Base-by-base conservation (phyloP, 257 asterid species). In the Eucommia ulmoides region DNA sequence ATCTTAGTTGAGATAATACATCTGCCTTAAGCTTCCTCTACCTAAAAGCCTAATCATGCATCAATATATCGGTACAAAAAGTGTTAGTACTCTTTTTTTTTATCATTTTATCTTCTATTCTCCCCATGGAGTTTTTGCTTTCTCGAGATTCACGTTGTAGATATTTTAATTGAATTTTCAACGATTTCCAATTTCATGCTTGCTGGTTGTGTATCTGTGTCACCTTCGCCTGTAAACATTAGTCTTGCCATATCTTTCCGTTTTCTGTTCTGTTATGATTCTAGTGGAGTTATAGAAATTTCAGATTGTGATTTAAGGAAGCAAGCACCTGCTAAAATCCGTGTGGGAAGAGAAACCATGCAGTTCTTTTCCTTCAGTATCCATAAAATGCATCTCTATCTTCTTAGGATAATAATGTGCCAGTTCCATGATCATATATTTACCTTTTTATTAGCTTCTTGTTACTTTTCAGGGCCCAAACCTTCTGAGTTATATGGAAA, bases 401-500 rank as follows among this genome's bases (percentile, higher is more conserved):
- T 35, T n/a, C n/a, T n/a, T n/a, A 35, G 1, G n/a, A 15, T 35
- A 4, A 35, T 35, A 35, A 9, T 15, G 44, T 2, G n/a, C 11
- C 1, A 15, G n/a, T 35, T 35, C 16, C 3, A 11, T 35, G n/a
- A 35, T 35, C 11, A 35, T 35, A 4, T 35, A 2, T 2, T 35
- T 35, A 35, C n/a, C 14, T 35, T 10, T 11, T 2, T 9, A 35
- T n/a, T n/a, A n/a, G n/a, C n/a, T n/a, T n/a, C n/a, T n/a, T n/a
- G n/a, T 38, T 60, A 11, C 52, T 38, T 55, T 74, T 63, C 80
- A 78, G 83, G 78, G 53, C 68, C 61, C 22, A 72, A 64, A 59
- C 87, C 80, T 62, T 58, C 76, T 1, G 76, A 72, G 10, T 69
- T 78, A 24, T 75, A 64, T 59, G 87, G 82, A 56, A 74, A 61